phyloP scores from a whole-genome alignment of 164 flowering plant genomes.

The Piper betle region DNA sequence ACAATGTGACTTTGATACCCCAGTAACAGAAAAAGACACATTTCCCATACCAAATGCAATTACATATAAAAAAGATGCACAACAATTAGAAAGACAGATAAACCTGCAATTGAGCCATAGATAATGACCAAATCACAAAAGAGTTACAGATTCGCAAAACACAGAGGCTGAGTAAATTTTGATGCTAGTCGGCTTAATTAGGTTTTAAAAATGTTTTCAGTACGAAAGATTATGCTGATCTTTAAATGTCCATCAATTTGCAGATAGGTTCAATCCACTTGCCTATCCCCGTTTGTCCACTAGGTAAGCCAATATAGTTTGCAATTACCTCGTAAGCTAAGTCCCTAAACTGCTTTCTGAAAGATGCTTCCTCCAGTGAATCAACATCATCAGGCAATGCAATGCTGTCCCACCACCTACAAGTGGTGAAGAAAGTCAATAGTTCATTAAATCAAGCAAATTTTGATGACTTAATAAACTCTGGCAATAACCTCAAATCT shows the following conservation, averaged over 20 bases:
- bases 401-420: conserved; percentile 99
- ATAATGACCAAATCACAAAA: background rate
- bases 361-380: too few relatives aligned
- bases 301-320: background rate
- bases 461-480: background rate
- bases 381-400: conserved; percentile 80
- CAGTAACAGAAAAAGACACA: background rate
- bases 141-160: background rate
- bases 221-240: too few relatives aligned
- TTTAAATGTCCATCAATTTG: too few relatives aligned
- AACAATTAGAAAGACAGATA: background rate
- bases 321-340: conserved; percentile 62
- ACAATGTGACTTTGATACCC: background rate
- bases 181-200: too few relatives aligned
- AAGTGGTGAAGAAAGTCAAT: background rate
- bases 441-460: background rate
- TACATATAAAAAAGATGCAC: too few relatives aligned
- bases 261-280: too few relatives aligned
- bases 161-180: too few relatives aligned
- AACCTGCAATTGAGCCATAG: background rate
- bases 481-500: background rate
- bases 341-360: conserved; percentile 67
- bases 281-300: too few relatives aligned
- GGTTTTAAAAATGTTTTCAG: too few relatives aligned
- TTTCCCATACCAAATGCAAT: background rate